Evolutionary conservation across 352 stramenopile genomes (phyloP).

Genomic region (Globisporangium spinosum): DNA sequence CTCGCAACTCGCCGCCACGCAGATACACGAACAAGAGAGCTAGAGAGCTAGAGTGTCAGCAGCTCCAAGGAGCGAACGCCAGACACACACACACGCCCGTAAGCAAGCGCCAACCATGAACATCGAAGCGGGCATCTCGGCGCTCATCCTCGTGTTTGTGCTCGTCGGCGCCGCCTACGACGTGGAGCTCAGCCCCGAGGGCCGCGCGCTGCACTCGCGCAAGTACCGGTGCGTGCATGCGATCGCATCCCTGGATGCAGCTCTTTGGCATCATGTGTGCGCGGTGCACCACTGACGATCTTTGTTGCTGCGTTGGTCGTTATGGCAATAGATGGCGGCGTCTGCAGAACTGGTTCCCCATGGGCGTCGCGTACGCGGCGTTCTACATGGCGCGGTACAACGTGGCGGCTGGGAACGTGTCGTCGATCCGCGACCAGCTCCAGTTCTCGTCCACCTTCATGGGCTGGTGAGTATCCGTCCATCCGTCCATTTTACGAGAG

Average conservation of each 20-base stretch:
- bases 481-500: not conserved
- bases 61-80: not conserved
- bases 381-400: constrained; percentile 84
- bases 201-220: constrained; percentile 49
- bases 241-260: too few species aligned
- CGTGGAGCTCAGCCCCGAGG: constrained; percentile 53
- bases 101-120: constrained; percentile 24
- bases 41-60: too few species aligned
- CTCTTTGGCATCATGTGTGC: too few species aligned
- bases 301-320: too few species aligned
- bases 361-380: constrained; percentile 66
- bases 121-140: constrained; percentile 44
- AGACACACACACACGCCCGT: not conserved
- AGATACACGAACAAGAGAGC: not conserved
- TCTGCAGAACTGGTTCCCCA: constrained; percentile 73
- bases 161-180: constrained; percentile 54
- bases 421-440: constrained; percentile 42
- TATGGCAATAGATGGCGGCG: constrained; percentile 41
- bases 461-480: constrained; percentile 45
- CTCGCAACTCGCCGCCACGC: not conserved
- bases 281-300: not conserved
- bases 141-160: constrained; percentile 56
- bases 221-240: constrained; percentile 36
- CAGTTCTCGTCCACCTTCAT: constrained; percentile 68
- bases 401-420: constrained; percentile 68